Base-by-base conservation (phyloP, 495 filamentous ascomycete genomes). In the Daldinia concentrica region DNA sequence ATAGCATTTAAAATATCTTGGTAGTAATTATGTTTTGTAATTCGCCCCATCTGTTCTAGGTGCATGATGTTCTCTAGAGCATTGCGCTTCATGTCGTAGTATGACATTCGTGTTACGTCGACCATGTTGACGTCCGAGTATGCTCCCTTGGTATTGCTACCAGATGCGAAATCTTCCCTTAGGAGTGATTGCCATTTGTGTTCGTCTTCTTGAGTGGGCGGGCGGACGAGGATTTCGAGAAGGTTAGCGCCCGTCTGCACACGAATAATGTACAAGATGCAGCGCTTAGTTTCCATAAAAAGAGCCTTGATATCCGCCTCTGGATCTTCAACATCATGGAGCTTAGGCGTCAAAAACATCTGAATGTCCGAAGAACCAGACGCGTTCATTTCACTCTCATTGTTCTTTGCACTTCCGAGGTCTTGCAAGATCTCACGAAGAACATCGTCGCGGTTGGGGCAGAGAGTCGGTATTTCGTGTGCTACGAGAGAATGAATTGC, bases 251-350 rank as follows among this genome's bases (percentile, higher is more conserved):
- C 95, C 4, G 91, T 91, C 79, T 99, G 95, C 17, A 99, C 91
- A 50, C 95, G 90, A 74, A 99, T 98, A 77, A 99, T 97, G 79
- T 98, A 99, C 62, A 99, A 85, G 62, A 99, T 90, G 78, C 95
- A 97, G 65, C 95, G 88, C 79, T 99, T 99, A 2, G 96, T 98
- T 81, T 98, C 95, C 89, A 97, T 97, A 76, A 98, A 96, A 9
- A 99, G 82, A 3, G 94, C 87, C 77, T 97, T 97, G 48, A 95
- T 82, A 52, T 95, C 92, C 4, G 92, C 93, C 72, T 98, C 94
- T 9, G 96, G 95, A 76, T 98, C 95, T 82, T 97, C 93, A 65
- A 92, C 81, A 68, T 97, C 92, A 76, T 96, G 93, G 58, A 97
- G 86, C 78, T 95, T 97, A 14, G 95, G 93, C 58, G 93, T 95